Conservation (phyloP, 139 green algal species). For the Nannochloris sp. region DNA sequence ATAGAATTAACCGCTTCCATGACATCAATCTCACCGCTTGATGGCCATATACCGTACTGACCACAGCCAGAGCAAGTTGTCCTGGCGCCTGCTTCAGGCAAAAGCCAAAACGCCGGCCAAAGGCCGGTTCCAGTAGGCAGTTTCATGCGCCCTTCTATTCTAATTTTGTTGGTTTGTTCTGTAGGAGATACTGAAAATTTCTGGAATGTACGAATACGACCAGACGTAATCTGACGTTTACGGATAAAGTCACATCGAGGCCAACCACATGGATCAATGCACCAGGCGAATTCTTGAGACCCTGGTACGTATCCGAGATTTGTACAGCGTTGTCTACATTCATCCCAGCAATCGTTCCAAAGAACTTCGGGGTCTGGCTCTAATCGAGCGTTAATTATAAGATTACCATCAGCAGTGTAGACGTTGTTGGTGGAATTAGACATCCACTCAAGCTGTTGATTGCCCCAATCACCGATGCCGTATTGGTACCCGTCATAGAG, state of each 20-base stretch:
- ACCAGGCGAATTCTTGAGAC: too few relatives aligned
- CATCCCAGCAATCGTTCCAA: conserved; percentile 1
- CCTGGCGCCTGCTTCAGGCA: background rate
- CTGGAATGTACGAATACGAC: conserved; percentile 3
- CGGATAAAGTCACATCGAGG: too few relatives aligned
- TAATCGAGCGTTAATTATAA: background rate
- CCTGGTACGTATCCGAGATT: background rate
- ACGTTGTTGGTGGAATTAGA: conserved; percentile 5
- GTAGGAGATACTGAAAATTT: conserved; percentile 10
- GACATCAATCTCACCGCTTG: conserved; percentile 30
- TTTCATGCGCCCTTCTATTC: conserved; percentile 16
- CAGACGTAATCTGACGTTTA: conserved; percentile 4
- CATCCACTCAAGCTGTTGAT: background rate
- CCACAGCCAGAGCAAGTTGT: conserved; percentile 7
- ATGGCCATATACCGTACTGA: conserved; percentile 19
- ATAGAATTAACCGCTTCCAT: conserved; percentile 27
- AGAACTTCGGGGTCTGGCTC: background rate
- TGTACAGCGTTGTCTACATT: conserved; percentile 1
- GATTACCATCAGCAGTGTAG: background rate
- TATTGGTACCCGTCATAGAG: background rate
- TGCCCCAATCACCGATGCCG: background rate
- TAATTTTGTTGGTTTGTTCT: background rate
- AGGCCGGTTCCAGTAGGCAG: conserved; percentile 14
- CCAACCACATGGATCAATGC: too few relatives aligned
- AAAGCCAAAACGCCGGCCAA: conserved; percentile 35